Evolutionary conservation across 2,329 filamentous ascomycete species (phyloP).

Genomic region (Alternaria sp.): DNA sequence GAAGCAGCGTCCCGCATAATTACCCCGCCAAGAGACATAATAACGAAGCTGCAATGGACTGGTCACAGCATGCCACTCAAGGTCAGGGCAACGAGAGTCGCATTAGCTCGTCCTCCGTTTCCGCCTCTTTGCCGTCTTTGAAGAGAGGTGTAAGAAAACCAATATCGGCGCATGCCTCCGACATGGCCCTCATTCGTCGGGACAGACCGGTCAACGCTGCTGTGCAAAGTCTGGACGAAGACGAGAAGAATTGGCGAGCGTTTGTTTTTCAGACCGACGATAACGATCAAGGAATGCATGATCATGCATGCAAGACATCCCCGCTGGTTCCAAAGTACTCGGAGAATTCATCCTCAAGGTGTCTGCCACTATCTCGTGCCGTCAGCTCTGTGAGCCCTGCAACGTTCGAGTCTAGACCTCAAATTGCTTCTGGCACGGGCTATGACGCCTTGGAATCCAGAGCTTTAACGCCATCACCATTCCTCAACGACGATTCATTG

Average conservation of each 20-base stretch:
- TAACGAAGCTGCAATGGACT: conserved; percentile 20
- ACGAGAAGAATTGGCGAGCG: conserved; percentile 41
- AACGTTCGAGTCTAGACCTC: conserved; percentile 23
- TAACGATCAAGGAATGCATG: conserved; percentile 2
- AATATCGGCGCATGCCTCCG: not conserved
- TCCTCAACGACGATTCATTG: conserved; percentile 24
- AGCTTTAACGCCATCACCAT: conserved; percentile 21
- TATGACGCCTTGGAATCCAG: conserved; percentile 29
- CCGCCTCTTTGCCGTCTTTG: conserved; percentile 35
- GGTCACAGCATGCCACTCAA: conserved; percentile 37
- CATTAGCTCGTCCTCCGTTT: conserved; percentile 21
- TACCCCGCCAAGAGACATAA: conserved; percentile 11
- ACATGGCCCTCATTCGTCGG: not conserved
- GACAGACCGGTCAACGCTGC: not conserved
- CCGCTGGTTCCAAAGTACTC: conserved; percentile 3
- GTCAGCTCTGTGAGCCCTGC: conserved; percentile 27
- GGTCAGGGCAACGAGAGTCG: conserved; percentile 27
- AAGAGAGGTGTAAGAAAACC: conserved; percentile 9
- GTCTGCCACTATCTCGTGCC: conserved; percentile 22
- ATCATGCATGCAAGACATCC: not conserved
- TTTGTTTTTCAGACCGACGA: conserved; percentile 39
- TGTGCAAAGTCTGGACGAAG: conserved; percentile 10
- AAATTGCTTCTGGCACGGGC: conserved; percentile 25
- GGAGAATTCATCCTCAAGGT: conserved; percentile 17
- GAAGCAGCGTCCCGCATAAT: conserved; percentile 23